Base-by-base conservation (phyloP, 305 asterid genomes). In the Fraxinus paxiana region DNA sequence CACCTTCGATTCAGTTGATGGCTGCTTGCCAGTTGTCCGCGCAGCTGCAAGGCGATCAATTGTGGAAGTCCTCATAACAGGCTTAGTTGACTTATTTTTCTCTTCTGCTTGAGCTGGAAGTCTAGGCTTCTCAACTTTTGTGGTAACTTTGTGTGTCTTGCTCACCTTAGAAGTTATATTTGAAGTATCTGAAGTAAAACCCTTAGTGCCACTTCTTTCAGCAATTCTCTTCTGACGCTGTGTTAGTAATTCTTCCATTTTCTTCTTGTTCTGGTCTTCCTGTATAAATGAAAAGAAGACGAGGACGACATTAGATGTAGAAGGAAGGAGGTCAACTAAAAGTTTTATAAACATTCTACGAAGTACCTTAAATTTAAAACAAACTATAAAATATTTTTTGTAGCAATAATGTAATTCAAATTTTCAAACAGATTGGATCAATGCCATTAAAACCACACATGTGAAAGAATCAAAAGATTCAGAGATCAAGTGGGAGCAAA, bases 161-260 rank as follows among this genome's bases (percentile, higher is more conserved):
- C 48, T 84, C 84, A 82, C 94, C 77, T 73, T 90, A 43, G 79
- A 13, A 35, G 20, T 71, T 78, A 71, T 82, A 69, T 82, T 88
- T 61, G 90, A 38, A 70, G 82, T 79, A 63, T 82, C 85, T n/a
- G 82, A 71, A 15, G 80, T 34, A 75, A 78, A 80, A 71, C 87
- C 89, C 76, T 81, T 88, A 13, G 89, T 87, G 77, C 88, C 86
- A 86, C 93, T 92, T 90, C 98, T 89, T 86, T 91, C 97, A 0
- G 98, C 97, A 22, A 92, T 93, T 86, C 98, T 87, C 87, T 86
- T 92, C 74, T 93, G 97, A 6, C 98, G 93, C 86, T 89, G 92
- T 18, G 41, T 76, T 81, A 76, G 69, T 56, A 89, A 56, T 81
- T 91, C 96, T 84, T 93, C 98, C 87, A 85, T 79, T 86, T 77